Base-by-base conservation (phyloP, 495 filamentous ascomycete genomes). In the Tuber magnatum region DNA sequence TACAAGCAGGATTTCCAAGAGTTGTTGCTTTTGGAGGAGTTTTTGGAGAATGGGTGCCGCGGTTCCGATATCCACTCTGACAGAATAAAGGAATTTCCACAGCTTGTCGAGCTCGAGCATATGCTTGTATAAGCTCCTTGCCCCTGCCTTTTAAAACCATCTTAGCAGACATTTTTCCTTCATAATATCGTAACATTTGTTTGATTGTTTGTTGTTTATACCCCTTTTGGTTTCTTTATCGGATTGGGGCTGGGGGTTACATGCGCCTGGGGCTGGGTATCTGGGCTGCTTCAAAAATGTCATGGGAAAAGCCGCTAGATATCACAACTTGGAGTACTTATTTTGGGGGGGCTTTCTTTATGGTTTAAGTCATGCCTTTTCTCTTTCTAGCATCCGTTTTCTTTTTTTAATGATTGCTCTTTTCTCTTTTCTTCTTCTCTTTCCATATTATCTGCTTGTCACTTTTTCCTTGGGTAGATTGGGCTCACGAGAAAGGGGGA, bases 1-100 rank as follows among this genome's bases (percentile, higher is more conserved):
- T 91, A 90, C 84, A 89, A 90, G 78, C 89, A 90, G 51, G 89
- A 88, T 68, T 94, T 94, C 83, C 86, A 88, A 73, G 94, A 97
- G 83, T 83, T 93, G 32, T 86, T 94, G 82, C 86, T 89, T 68
- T 80, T 94, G 71, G 93, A 96, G 85, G 85, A 86, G 77, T 82
- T 84, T 28, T 81, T 90, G 75, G 41, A 43, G n/a, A 48, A 71
- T 12, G 81, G 81, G 42, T 72, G 71, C 40, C 73, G 74, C 6
- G 76, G 78, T 24, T 72, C 80, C 35, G 78, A 80, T 40, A 73
- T 82, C 51, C 81, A 82, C 68, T 78, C 69, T 35, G 78, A 76
- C 32, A 82, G 75, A 56, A 76, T 74, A 69, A 80, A 75, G 69
- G 81, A 82, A 40, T 82, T 74, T 61, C 73, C 78, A 61, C 77